phyloP scores from a whole-genome alignment of 441 rosid species.

The Bruguiera hainesii region DNA sequence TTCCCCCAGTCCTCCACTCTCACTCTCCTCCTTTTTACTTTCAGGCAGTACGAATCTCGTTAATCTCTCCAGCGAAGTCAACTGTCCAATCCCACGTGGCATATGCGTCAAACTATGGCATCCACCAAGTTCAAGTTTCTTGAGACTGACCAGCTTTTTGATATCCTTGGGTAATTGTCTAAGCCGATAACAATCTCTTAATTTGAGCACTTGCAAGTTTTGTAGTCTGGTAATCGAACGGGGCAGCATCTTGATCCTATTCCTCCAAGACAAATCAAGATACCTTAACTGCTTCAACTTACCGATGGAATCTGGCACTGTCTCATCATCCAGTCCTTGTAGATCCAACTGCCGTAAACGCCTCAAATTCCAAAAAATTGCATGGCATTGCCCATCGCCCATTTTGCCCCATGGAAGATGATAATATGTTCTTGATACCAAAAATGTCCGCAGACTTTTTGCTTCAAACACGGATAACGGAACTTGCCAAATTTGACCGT shows the following conservation, averaged over 20 bases:
- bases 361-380: conserved; percentile 7
- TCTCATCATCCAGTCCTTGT: background rate
- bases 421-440: background rate
- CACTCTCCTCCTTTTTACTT: too few species aligned
- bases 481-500: background rate
- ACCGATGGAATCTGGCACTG: conserved; percentile 1
- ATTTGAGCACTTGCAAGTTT: conserved; percentile 21
- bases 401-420: too few species aligned
- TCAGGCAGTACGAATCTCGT: too few species aligned
- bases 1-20: too few species aligned
- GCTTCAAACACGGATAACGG: conserved; percentile 1
- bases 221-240: conserved; percentile 10
- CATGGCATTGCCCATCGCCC: background rate
- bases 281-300: conserved; percentile 21
- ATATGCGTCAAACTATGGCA: too few species aligned
- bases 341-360: conserved; percentile 18
- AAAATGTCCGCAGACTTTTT: conserved; percentile 11
- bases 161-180: conserved; percentile 16
- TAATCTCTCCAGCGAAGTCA: too few species aligned
- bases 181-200: conserved; percentile 12
- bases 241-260: conserved; percentile 11
- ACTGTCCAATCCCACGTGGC: too few species aligned
- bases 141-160: conserved; percentile 17
- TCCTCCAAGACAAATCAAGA: conserved; percentile 23
- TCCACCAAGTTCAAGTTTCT: conserved; percentile 14